Evolutionary conservation across 2,329 filamentous ascomycete species (phyloP), one percentile per base, ranked within the genome.

Genomic region (Stagonosporopsis vannaccii): DNA sequence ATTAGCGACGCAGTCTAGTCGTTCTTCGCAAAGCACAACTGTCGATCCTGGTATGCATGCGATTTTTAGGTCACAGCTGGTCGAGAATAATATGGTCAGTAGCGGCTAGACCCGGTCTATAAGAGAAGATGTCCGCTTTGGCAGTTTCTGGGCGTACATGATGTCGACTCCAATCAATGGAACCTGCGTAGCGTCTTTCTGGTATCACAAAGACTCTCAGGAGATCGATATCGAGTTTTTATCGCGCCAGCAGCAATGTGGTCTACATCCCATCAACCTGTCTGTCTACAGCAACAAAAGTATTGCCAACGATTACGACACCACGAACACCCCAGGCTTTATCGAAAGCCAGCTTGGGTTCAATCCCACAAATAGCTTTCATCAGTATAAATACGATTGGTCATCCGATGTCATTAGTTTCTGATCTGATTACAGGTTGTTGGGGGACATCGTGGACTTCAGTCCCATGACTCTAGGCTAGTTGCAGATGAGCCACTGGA

Each of bases 311-410:
- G 45, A 22, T 13, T 17, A 39, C 28, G 46, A 50, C 8, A 11
- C 35, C 2, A 25, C 12, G 17, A 35, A 35, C 15, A 50, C 46
- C 2, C 22, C 36, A 7, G 36, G 46, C 1, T 30, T 19, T 28
- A 35, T 42, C 12, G 17, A 40, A 2, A 13, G 17, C 6, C 25
- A 41, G 15, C 28, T 41, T 22, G 36, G 9, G 2, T 41, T 40
- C 25, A 23, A 50, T 19, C 17, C 25, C 6, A 4, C 46, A 9
- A 12, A 41, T 2, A 23, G 25, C 2, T 41, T 41, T n/a, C 35
- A 41, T 23, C 23, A 50, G 13, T 50, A 50, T n/a, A 20, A 23
- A 12, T 40, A 50, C 19, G 36, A 50, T 15, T 50, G 46, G 35
- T 40, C 26, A 6, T 4, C 17, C 5, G 35, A 50, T 6, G 28